Conservation (phyloP, 2,329 filamentous ascomycete genomes). For the Colletotrichum sp. region DNA sequence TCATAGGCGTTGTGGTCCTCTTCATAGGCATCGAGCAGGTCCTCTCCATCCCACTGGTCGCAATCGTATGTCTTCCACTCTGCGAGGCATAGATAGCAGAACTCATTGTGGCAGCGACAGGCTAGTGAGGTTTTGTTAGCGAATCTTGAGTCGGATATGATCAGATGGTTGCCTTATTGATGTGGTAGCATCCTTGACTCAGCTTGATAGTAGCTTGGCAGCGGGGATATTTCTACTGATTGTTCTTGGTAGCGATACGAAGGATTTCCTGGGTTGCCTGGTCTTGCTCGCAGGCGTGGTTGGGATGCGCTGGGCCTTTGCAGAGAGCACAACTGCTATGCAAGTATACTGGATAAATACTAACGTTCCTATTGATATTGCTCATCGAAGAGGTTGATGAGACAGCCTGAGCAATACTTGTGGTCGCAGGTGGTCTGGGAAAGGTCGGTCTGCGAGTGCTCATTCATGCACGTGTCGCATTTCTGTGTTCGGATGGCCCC, state of each 20-base stretch:
- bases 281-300: background rate
- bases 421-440: background rate
- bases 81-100: background rate
- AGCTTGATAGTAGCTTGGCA: background rate
- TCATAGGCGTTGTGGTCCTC: no score
- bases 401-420: background rate
- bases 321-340: background rate
- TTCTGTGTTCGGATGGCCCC: background rate
- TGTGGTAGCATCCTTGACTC: background rate
- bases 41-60: no score
- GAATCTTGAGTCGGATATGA: no score
- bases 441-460: background rate
- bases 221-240: background rate
- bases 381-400: background rate
- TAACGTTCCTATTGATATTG: background rate
- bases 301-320: background rate
- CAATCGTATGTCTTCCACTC: background rate
- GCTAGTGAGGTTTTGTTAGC: background rate
- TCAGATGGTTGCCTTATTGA: background rate
- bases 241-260: background rate
- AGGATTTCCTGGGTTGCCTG: background rate
- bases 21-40: no score
- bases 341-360: rapidly evolving
- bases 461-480: background rate
- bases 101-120: background rate